Conservation (phyloP, 2,329 filamentous ascomycete species). For the Aspergillus sp. region DNA sequence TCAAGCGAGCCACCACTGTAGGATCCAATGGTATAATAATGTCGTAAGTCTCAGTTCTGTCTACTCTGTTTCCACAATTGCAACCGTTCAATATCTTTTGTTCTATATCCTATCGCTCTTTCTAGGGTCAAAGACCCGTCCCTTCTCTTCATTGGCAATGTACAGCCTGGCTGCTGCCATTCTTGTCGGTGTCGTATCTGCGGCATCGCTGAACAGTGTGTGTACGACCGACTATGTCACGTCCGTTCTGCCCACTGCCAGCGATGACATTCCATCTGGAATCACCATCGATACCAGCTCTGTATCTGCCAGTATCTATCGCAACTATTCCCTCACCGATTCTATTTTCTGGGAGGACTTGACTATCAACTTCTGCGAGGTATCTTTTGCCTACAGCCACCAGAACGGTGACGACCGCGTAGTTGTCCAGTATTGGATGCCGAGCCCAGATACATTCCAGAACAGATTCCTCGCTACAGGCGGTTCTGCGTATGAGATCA, state of each 20-base stretch:
- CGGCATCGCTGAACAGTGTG: neutral
- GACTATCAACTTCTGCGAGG: slow-evolving; percentile 2
- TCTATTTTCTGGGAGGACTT: slow-evolving; percentile 1
- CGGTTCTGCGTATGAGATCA: neutral
- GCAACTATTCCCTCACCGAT: neutral
- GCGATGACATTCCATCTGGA: neutral
- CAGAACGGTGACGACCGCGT: neutral
- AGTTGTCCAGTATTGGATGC: slow-evolving; percentile 3
- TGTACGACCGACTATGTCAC: slow-evolving; percentile 1
- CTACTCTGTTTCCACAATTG: no score
- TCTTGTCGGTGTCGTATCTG: neutral
- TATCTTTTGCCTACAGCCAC: slow-evolving; percentile 1
- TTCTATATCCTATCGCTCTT: no score
- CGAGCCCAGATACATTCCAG: neutral
- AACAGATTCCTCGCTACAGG: neutral
- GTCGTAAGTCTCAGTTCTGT: no score
- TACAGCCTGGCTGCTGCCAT: neutral
- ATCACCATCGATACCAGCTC: slow-evolving; percentile 2
- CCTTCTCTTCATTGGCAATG: neutral
- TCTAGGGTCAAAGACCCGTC: no score
- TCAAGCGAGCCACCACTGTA: no score
- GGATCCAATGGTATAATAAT: no score
- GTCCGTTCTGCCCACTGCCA: neutral
- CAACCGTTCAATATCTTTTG: no score
- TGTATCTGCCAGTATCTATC: neutral